A percentile compares a stretch with the other conserved stretches of the same genome.
Conservation (phyloP, 495 filamentous ascomycete species). For the Talaromyces stipitatus region DNA sequence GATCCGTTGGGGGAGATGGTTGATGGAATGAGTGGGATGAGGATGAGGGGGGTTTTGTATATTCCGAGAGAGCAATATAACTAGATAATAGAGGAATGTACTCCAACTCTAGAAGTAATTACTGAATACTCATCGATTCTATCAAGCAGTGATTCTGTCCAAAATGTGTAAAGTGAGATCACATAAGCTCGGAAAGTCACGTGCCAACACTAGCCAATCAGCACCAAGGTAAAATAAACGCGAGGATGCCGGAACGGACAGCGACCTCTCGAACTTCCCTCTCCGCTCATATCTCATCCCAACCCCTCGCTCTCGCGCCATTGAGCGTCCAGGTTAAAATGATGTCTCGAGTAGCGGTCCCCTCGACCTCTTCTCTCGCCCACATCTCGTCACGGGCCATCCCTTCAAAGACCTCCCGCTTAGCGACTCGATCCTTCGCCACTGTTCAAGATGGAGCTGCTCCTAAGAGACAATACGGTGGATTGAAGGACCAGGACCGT, state of each 20-base stretch:
- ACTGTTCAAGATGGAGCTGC: constrained; percentile 77
- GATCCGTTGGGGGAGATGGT: constrained; percentile 20
- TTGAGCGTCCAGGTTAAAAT: constrained; percentile 33
- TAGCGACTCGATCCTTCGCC: constrained; percentile 59
- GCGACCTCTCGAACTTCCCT: constrained; percentile 21
- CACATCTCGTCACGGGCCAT: constrained; percentile 44
- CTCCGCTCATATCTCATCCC: constrained; percentile 15
- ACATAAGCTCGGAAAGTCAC: constrained; percentile 1
- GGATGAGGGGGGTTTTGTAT: constrained; percentile 33
- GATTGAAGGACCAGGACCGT: constrained; percentile 87
- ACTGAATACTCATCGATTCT: too few relatives aligned
- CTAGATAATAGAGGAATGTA: not conserved
- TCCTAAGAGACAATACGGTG: constrained; percentile 69
- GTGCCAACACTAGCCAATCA: constrained; percentile 26
- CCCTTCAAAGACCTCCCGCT: constrained; percentile 31
- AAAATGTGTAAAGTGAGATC: not conserved
- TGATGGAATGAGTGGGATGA: not conserved
- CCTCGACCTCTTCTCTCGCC: constrained; percentile 41
- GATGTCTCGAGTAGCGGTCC: constrained; percentile 46
- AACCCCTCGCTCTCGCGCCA: constrained; percentile 20
- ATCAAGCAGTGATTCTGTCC: too few relatives aligned
- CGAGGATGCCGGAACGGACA: constrained; percentile 44
- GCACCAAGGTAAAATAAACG: constrained; percentile 22
- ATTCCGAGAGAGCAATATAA: constrained; percentile 15
- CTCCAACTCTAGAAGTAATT: not conserved